These are phyloP conservation scores for Clarireedia hainanense DNA, from an alignment of 2,329 filamentous ascomycete species.

Conservation along the genomic window DNA sequence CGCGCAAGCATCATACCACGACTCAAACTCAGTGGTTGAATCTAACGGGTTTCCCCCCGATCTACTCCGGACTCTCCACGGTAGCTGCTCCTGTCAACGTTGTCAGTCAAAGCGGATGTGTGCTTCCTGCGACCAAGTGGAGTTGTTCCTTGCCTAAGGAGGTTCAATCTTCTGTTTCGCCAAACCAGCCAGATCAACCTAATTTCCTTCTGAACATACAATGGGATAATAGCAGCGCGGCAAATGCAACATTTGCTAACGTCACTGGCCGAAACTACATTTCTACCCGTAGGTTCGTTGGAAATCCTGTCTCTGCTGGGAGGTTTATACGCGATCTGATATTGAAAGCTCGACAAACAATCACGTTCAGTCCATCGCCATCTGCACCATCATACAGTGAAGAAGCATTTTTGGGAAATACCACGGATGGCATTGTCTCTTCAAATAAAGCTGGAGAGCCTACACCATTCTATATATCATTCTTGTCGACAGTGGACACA, in stretches of 20 bases:
- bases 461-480: conserved; percentile 81
- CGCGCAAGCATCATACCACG: conserved; percentile 32
- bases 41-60: conserved; percentile 75
- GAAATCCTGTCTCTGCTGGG: conserved; percentile 29
- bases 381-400: conserved; percentile 46
- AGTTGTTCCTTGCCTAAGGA: conserved; percentile 80
- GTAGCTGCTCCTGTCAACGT: conserved; percentile 65
- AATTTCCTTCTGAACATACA: conserved; percentile 75
- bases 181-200: conserved; percentile 61
- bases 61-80: conserved; percentile 76
- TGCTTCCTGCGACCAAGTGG: conserved; percentile 69
- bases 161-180: conserved; percentile 54
- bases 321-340: conserved; percentile 26
- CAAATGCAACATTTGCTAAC: conserved; percentile 36
- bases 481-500: conserved; percentile 44
- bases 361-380: conserved; percentile 37
- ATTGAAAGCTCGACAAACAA: conserved; percentile 27
- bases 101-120: conserved; percentile 58
- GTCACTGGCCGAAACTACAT: conserved; percentile 23
- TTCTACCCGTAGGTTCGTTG: conserved; percentile 17
- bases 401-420: conserved; percentile 75
- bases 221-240: conserved; percentile 52
- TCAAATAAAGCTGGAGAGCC: conserved; percentile 71
- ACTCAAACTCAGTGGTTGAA: conserved; percentile 62
- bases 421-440: conserved; percentile 65